Base-by-base conservation (phyloP, 805 yeast species). In the Kuraishia molischiana region DNA sequence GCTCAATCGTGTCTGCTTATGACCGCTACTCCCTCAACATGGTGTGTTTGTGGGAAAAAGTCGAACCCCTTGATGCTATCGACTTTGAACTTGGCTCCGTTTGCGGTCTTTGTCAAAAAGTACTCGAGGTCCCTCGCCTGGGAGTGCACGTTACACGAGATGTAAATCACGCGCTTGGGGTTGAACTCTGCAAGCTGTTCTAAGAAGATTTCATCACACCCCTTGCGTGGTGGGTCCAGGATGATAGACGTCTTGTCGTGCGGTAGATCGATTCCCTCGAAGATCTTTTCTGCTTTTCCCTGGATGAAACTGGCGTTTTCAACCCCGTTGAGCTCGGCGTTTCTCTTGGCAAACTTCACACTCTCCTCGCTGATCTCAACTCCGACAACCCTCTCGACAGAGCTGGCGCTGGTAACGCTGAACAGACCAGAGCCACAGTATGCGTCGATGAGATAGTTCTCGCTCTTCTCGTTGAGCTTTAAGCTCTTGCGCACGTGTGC, bases 391-490 rank as follows among this genome's bases (percentile, higher is more conserved):
- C 72, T 71, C 32, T 81, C 80, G n/a, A 89, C 95, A 14, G 83
- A 79, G 18, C 70, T 60, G 21, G 92, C 80, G 49, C 95, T 81
- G 6, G 96, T 78, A 41, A 92, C 79, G 43, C 94, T 83, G 59
- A 92, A 92, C 32, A 92, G 64, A 0, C 98, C 98, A 3, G 95
- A 84, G 2, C 97, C 97, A 67, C 97, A 89, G 62, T 89, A 89
- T 0, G 97, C 95, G 58, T 89, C 97, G 20, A 89, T 95, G 35
- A 89, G 62, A 22, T 65, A 67, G 5, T 58, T 62, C 17, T 64
- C 66, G 4, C 58, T 53, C 1, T 61, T 59, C n/a, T 47, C 49
- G 9, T 67, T 60, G 26, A 75, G 58, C 35, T 66, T 65, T 37
- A 89, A 60, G 50, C 85, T 85, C 6, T 76, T 69, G 42, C 80